A percentile compares a stretch with the other conserved stretches of the same genome.
phyloP scores from a whole-genome alignment of 2,329 filamentous ascomycete genomes.

The Elsinoe fawcettii region DNA sequence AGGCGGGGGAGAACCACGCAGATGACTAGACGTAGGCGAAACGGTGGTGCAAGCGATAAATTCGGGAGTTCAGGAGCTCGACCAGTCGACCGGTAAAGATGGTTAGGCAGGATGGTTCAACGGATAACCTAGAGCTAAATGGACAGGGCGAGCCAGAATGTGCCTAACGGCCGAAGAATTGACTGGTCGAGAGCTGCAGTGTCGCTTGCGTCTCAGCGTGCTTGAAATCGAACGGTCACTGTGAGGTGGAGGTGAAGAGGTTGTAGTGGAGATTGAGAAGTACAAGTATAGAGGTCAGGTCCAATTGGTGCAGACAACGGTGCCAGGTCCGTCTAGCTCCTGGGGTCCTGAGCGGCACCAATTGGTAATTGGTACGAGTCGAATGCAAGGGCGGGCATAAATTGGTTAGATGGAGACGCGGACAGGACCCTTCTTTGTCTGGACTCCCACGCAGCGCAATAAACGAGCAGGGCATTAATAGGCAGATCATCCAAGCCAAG shows the following conservation, averaged over 20 bases:
- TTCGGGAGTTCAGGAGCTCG: slow-evolving; percentile 11
- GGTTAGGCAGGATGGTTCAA: background rate
- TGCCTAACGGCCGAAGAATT: background rate
- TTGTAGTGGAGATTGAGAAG: background rate
- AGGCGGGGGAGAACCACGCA: background rate
- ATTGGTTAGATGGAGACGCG: slow-evolving; percentile 4
- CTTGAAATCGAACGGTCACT: slow-evolving; percentile 7
- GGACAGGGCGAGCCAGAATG: background rate
- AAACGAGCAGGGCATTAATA: slow-evolving; percentile 14
- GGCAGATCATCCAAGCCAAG: slow-evolving; percentile 11
- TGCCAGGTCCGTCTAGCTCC: background rate
- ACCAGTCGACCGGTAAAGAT: background rate
- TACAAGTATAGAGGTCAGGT: background rate
- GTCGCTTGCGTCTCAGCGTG: slow-evolving; percentile 4
- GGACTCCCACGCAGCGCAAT: slow-evolving; percentile 5
- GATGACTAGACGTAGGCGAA: background rate
- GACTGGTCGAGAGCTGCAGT: slow-evolving; percentile 1
- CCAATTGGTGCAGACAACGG: background rate
- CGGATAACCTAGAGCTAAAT: slow-evolving; percentile 13
- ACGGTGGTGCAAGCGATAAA: background rate
- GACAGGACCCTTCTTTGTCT: slow-evolving; percentile 6
- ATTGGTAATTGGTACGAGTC: background rate
- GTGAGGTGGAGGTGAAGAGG: background rate
- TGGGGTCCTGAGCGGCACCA: background rate
- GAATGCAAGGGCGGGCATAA: slow-evolving; percentile 11